Percentiles rank a stretch among this genome's conserved stretches.
These are phyloP conservation scores for Metschnikowia orientalis DNA, from an alignment of 805 yeast genomes.

Conservation along the genomic window DNA sequence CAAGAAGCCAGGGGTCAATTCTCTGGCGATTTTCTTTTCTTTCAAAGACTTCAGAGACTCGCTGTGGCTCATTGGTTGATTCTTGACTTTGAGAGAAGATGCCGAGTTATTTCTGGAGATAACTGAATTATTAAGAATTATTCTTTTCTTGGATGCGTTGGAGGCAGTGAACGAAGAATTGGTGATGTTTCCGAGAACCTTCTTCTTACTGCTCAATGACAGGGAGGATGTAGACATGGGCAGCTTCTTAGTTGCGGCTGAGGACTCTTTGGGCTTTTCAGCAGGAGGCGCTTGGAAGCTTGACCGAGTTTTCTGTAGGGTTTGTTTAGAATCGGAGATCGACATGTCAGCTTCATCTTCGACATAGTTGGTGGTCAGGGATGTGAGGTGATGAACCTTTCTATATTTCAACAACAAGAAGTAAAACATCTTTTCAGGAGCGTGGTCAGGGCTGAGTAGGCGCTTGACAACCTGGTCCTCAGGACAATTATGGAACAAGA, in stretches of 20 bases:
- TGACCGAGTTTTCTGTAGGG: conserved; percentile 33
- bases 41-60: conserved; percentile 13
- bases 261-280: conserved; percentile 18
- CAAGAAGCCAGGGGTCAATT: conserved; percentile 17
- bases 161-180: conserved; percentile 37
- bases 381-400: conserved; percentile 49
- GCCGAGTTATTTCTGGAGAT: conserved; percentile 23
- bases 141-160: conserved; percentile 34
- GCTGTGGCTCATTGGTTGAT: conserved; percentile 9
- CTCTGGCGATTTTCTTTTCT: conserved; percentile 11
- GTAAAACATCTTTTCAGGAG: conserved; percentile 78
- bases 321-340: conserved; percentile 22
- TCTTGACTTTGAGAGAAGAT: conserved; percentile 10
- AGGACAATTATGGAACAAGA: conserved; percentile 76
- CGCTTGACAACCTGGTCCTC: conserved; percentile 48
- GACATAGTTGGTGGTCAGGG: conserved; percentile 19
- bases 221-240: conserved; percentile 22
- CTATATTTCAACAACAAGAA: conserved; percentile 70
- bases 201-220: conserved; percentile 19
- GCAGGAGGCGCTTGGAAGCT: conserved; percentile 40
- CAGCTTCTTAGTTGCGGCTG: conserved; percentile 18
- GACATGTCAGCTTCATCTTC: conserved; percentile 25
- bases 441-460: conserved; percentile 52
- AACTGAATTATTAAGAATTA: conserved; percentile 22
- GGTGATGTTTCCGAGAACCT: conserved; percentile 31